Percentiles rank a stretch among this genome's conserved stretches.
Evolutionary conservation across 352 stramenopile genomes (phyloP).

Genomic region (Albugo laibachii): DNA sequence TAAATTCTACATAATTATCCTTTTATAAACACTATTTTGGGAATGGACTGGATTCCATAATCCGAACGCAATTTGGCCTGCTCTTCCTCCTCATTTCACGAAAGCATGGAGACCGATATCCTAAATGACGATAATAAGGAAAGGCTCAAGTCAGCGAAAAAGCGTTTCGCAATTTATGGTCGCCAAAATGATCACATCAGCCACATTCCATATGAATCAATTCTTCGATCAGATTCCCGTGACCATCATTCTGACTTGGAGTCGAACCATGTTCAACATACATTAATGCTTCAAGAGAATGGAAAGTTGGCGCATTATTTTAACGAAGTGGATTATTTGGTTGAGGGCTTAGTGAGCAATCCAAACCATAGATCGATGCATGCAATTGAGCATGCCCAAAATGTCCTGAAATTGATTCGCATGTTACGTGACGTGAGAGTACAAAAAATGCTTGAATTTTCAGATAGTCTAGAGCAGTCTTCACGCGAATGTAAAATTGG

Average conservation of each 20-base stretch:
- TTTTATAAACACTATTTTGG: no score
- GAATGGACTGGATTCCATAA: no score
- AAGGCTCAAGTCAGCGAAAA: slow-evolving; percentile 10
- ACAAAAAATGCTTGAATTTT: slow-evolving; percentile 17
- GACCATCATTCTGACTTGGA: slow-evolving; percentile 2
- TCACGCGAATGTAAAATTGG: not conserved
- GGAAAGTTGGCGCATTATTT: slow-evolving; percentile 22
- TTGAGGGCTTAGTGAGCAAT: slow-evolving; percentile 22
- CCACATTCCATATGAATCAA: slow-evolving; percentile 12
- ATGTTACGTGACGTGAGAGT: slow-evolving; percentile 16
- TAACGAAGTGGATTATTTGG: slow-evolving; percentile 35
- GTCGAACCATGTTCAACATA: slow-evolving; percentile 15
- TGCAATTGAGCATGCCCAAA: slow-evolving; percentile 8
- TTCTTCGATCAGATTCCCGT: not conserved
- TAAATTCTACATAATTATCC: no score
- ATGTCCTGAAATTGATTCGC: slow-evolving; percentile 17
- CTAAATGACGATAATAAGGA: not conserved
- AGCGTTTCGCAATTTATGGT: slow-evolving; percentile 34
- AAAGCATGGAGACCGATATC: no score
- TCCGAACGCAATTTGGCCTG: no score
- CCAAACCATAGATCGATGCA: not conserved
- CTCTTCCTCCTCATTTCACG: no score
- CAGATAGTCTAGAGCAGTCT: slow-evolving; percentile 6
- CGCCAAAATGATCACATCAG: slow-evolving; percentile 20
- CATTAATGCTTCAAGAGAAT: slow-evolving; percentile 40